Conservation (phyloP, 163 green algal species). For the Scenedesmus sp. region DNA sequence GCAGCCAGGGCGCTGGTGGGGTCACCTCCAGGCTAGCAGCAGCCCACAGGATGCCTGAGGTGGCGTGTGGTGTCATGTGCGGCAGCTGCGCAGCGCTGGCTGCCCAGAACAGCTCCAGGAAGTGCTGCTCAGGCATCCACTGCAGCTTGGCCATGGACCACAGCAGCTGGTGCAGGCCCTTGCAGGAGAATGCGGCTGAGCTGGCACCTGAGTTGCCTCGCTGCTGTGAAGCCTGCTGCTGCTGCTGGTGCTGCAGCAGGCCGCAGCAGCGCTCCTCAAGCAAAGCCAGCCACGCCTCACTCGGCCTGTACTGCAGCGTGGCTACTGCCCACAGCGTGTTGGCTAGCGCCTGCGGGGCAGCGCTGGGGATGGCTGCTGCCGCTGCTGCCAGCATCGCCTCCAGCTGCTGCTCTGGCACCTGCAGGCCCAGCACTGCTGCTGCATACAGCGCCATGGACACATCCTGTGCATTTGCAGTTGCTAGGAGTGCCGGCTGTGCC, state of each 20-base stretch:
- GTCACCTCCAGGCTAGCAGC: conserved; percentile 5
- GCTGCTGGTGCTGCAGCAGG: conserved; percentile 22
- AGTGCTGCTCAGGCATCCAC: conserved; percentile 9
- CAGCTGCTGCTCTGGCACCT: conserved; percentile 37
- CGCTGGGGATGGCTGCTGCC: background rate
- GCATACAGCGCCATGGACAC: conserved; percentile 43
- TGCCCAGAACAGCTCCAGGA: conserved; percentile 10
- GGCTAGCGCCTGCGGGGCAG: conserved; percentile 46
- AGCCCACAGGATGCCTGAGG: conserved; percentile 28
- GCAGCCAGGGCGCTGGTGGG: background rate
- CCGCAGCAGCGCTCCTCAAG: conserved; percentile 8
- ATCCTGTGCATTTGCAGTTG: conserved; percentile 29
- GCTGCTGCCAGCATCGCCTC: conserved; percentile 12
- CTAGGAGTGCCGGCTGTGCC: background rate
- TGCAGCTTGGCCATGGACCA: conserved; percentile 38
- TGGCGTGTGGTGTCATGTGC: conserved; percentile 33
- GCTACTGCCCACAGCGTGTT: conserved; percentile 47
- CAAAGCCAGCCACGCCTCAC: conserved; percentile 2
- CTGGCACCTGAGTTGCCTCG: background rate
- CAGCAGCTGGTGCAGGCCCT: conserved; percentile 41
- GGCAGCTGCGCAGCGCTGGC: background rate
- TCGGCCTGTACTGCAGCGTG: conserved; percentile 22
- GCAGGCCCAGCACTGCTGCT: conserved; percentile 19
- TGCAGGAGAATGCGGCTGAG: conserved; percentile 24
- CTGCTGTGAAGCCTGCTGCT: background rate